Percentiles rank a stretch among this genome's conserved stretches.
Conservation (phyloP, 106 monocot species). For the Gastrodia elata region DNA sequence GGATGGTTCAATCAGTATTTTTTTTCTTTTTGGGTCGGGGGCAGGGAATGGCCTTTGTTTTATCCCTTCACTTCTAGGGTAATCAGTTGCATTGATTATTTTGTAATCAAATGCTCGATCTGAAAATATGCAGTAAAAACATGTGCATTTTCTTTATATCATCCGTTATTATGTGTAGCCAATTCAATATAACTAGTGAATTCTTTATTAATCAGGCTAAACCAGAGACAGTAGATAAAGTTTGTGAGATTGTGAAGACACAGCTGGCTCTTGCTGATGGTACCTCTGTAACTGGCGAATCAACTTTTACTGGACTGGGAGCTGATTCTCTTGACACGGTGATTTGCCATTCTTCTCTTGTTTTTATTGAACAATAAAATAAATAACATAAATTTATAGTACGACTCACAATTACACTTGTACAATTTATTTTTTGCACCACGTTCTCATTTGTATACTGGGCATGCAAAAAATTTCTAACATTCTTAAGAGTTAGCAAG, state of each 20-base stretch:
- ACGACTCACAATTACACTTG: too few species aligned
- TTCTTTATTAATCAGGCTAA: constrained; percentile 34
- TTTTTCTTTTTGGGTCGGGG: neutral
- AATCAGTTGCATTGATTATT: neutral
- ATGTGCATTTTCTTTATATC: neutral
- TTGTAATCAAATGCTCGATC: neutral
- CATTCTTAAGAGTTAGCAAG: too few species aligned
- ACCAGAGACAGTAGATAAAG: constrained; percentile 58
- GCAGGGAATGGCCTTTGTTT: neutral
- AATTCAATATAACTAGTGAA: neutral
- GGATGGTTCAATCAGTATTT: neutral
- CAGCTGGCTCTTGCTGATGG: constrained; percentile 50
- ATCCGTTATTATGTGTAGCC: neutral
- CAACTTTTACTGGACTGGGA: constrained; percentile 42
- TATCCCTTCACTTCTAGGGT: neutral
- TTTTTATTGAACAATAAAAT: neutral
- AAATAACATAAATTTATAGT: too few species aligned
- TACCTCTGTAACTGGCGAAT: constrained; percentile 27
- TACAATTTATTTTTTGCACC: too few species aligned
- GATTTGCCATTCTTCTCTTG: neutral
- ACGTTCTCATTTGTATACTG: too few species aligned
- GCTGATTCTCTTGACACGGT: constrained; percentile 65
- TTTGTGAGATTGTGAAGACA: constrained; percentile 49
- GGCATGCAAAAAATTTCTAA: too few species aligned
- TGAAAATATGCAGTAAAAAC: too few species aligned